Conservation (phyloP, 2,329 filamentous ascomycete species). For the Monilinia aucupariae region DNA sequence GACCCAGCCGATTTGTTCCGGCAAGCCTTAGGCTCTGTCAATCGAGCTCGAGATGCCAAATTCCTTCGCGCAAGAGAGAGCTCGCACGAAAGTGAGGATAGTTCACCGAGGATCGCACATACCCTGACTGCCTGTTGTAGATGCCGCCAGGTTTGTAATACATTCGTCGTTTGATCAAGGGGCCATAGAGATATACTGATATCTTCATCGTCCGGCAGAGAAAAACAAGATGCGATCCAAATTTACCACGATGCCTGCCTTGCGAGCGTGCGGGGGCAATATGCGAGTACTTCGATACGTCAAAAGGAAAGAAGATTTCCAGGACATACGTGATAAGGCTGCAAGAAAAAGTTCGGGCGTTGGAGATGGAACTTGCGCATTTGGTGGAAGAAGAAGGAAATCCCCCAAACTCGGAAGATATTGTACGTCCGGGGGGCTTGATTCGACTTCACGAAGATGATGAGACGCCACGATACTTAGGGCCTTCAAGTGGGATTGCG, state of each 20-base stretch:
- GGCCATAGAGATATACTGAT: slow-evolving; percentile 38
- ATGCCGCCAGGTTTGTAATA: slow-evolving; percentile 62
- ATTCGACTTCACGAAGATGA: slow-evolving; percentile 81
- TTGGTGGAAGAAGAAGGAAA: slow-evolving; percentile 72
- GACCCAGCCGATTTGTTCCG: slow-evolving; percentile 55
- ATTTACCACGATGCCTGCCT: slow-evolving; percentile 82
- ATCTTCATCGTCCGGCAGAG: slow-evolving; percentile 44
- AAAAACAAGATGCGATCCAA: slow-evolving; percentile 93
- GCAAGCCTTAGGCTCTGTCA: slow-evolving; percentile 46
- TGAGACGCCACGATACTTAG: slow-evolving; percentile 81
- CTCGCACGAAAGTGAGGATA: slow-evolving; percentile 44
- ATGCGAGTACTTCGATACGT: slow-evolving; percentile 93
- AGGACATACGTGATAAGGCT: slow-evolving; percentile 89
- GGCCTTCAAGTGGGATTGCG: slow-evolving; percentile 90
- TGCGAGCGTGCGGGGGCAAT: slow-evolving; percentile 87
- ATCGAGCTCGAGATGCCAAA: slow-evolving; percentile 32
- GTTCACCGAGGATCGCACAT: slow-evolving; percentile 63
- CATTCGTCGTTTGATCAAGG: slow-evolving; percentile 11
- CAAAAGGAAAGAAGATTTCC: slow-evolving; percentile 78
- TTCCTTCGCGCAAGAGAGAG: slow-evolving; percentile 30
- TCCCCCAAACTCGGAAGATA: slow-evolving; percentile 69
- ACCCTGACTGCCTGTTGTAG: slow-evolving; percentile 76
- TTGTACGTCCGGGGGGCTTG: slow-evolving; percentile 79
- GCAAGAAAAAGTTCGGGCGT: slow-evolving; percentile 74
- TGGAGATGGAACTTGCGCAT: slow-evolving; percentile 75